Evolutionary conservation across 768 basidiomycete species (phyloP), one percentile per base, ranked within the genome.

Genomic region (Pilatotrama ljubarskyi): DNA sequence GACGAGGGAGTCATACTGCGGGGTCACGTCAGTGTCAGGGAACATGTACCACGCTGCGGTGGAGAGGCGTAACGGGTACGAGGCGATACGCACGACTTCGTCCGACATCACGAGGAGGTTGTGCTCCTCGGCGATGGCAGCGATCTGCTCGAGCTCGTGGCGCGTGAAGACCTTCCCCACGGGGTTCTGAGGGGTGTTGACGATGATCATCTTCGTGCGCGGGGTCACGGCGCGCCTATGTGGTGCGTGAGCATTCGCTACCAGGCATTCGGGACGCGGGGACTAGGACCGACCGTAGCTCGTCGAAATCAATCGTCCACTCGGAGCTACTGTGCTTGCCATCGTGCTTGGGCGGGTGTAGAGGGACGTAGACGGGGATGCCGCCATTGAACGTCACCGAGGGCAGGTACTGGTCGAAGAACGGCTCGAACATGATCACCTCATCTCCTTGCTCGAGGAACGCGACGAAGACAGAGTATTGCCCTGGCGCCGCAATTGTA

Each of bases 341-440:
- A 26, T 74, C 68, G 13, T 76, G 69, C 17, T 74, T 68, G n/a
- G 94, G 90, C 0, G 97, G 96, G 68, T 97, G 95, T 20, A 99
- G 79, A 5, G 97, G 96, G 10, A 99, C 94, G 70, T 92, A 98
- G 47, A 98, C 88, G 13, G 95, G 94, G 62, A 84, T 86, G 44
- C 94, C 96, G 29, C 91, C 92, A 67, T 96, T 95, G 84, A 98
- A 97, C 26, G 88, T 90, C 52, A 96, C 88, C 6, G 91, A 93
- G 22, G 95, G 90, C 51, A 95, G 82, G 73, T 95, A 96, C 72
- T 98, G 95, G 70, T 98, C 95, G 70, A 97, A 98, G 80, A 93
- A 97, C 1, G 95, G 96, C 75, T 98, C 97, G 69, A 98, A 95
- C 84, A 98, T 88, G 74, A 99, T 96, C 63, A 98, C 96, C 73